phyloP scores from a whole-genome alignment of 2,329 filamentous ascomycete species.

The Fusarium chlamydosporum region DNA sequence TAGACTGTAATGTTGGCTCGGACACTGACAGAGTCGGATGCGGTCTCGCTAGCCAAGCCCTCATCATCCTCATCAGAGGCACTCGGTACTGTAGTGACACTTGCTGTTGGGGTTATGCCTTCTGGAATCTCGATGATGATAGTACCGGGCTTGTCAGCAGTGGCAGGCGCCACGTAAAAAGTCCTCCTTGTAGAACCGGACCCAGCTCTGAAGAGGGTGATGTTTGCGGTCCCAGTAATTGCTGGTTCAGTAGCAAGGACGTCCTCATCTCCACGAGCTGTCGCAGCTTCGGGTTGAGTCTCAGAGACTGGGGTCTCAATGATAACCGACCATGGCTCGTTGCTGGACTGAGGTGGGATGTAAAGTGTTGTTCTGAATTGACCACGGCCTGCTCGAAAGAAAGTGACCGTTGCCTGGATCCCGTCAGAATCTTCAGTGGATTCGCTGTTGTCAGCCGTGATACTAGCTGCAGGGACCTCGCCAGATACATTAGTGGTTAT shows the following conservation, averaged over 20 bases:
- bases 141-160: conserved; percentile 10
- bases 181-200: conserved; percentile 1
- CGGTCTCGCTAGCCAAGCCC: background rate
- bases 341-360: conserved; percentile 6
- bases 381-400: conserved; percentile 24
- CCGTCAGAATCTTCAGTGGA: background rate
- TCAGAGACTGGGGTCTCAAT: conserved; percentile 21
- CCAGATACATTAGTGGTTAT: background rate
- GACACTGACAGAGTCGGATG: background rate
- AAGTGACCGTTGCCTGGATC: conserved; percentile 11
- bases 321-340: conserved; percentile 16
- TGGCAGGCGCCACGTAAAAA: conserved; percentile 6
- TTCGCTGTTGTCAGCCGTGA: background rate
- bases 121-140: conserved; percentile 23
- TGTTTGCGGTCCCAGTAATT: conserved; percentile 16
- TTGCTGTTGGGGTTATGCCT: background rate
- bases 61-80: background rate
- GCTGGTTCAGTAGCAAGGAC: conserved; percentile 4
- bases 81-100: background rate
- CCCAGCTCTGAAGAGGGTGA: conserved; percentile 18
- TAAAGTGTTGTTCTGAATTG: conserved; percentile 10
- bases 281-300: conserved; percentile 26
- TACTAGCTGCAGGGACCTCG: background rate
- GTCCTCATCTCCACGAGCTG: conserved; percentile 1
- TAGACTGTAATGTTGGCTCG: conserved; percentile 5